phyloP scores from a whole-genome alignment of 2,329 filamentous ascomycete genomes.

The Blumeria graminis region DNA sequence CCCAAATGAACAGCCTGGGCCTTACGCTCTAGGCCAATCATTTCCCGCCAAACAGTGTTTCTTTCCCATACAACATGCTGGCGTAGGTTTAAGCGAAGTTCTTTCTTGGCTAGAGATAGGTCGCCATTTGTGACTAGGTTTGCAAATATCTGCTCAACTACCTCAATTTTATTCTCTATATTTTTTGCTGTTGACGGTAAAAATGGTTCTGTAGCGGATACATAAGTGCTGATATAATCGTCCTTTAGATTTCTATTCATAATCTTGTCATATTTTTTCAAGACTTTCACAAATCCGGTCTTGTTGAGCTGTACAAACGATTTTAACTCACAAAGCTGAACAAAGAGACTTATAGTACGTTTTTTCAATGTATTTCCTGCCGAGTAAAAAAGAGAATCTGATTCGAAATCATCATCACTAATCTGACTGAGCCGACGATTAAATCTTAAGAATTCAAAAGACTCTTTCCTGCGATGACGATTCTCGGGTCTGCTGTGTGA shows the following conservation, averaged over 20 bases:
- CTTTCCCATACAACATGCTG: slow-evolving; percentile 98
- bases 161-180: slow-evolving; percentile 45
- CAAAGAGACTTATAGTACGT: slow-evolving; percentile 65
- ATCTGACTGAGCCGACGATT: slow-evolving; percentile 34
- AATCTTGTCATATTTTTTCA: slow-evolving; percentile 98
- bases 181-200: slow-evolving; percentile 42
- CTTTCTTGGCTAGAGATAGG: slow-evolving; percentile 48
- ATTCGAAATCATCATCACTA: slow-evolving; percentile 54
- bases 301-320: slow-evolving; percentile 91
- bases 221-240: slow-evolving; percentile 47
- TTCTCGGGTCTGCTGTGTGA: slow-evolving; percentile 4
- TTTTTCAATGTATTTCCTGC: slow-evolving; percentile 76
- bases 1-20: slow-evolving; percentile 86
- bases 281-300: slow-evolving; percentile 84
- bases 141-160: slow-evolving; percentile 60
- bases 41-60: slow-evolving; percentile 96
- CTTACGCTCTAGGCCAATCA: slow-evolving; percentile 92
- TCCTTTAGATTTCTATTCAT: slow-evolving; percentile 59
- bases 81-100: slow-evolving; percentile 69
- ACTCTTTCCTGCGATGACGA: slow-evolving; percentile 32
- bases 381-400: slow-evolving; percentile 46
- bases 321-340: slow-evolving; percentile 82
- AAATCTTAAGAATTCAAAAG: slow-evolving; percentile 32
- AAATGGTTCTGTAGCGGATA: slow-evolving; percentile 67
- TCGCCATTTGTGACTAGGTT: slow-evolving; percentile 66